Base-by-base conservation (phyloP, 176 grass and related monocot species). In the Zoysia pacifica region DNA sequence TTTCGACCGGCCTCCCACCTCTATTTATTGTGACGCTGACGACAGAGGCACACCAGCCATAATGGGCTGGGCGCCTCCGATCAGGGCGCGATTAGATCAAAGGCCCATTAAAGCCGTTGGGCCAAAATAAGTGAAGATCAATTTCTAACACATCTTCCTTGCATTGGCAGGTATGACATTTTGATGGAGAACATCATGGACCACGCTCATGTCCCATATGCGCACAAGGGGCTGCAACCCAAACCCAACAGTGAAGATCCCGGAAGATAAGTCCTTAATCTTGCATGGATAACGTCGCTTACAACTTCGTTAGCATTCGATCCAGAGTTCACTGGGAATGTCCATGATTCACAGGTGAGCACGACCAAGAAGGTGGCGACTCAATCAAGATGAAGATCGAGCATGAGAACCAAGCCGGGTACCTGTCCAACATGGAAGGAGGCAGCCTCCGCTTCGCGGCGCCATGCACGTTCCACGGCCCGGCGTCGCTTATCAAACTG, bases 101-200 rank as follows among this genome's bases (percentile, higher is more conserved):
- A n/a, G n/a, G n/a, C n/a, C n/a, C n/a, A n/a, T n/a, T n/a, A n/a
- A n/a, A n/a, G n/a, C n/a, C n/a, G n/a, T n/a, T n/a, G n/a, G n/a
- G n/a, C n/a, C n/a, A n/a, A n/a, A n/a, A n/a, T n/a, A n/a, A n/a
- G n/a, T n/a, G n/a, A n/a, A n/a, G n/a, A n/a, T n/a, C n/a, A n/a
- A n/a, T n/a, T n/a, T n/a, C n/a, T n/a, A n/a, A n/a, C n/a, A n/a
- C n/a, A n/a, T n/a, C 28, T 28, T 28, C 28, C 8, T 53, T 68
- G 16, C 70, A 69, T 62, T 74, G 83, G 50, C 83, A 97, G 91
- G 35, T 94, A 94, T 39, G 94, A 97, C 66, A 20, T 97, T 73
- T 44, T 94, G 83, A 70, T 77, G 5, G 94, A 97, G 78, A 97
- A 97, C 74, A 80, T 97, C 18, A 85, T 97, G 81, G 94, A 97